phyloP scores from a whole-genome alignment of 495 filamentous ascomycete species.

The Aspergillus wentii region DNA sequence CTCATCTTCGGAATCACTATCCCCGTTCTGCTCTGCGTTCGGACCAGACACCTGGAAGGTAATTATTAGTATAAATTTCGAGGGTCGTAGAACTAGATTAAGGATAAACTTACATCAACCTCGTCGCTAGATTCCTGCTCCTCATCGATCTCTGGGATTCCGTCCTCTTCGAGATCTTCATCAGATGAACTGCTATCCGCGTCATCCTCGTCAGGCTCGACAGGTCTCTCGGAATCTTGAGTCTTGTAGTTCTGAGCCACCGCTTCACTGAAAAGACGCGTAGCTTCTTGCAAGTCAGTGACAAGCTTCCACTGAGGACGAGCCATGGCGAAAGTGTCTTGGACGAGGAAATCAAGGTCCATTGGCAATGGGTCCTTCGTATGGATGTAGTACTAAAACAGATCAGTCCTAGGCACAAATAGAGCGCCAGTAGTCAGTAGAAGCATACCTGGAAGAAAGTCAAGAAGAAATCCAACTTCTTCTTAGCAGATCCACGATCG shows the following conservation, averaged over 20 bases:
- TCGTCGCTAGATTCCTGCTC: conserved; percentile 57
- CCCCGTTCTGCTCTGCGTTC: conserved; percentile 36
- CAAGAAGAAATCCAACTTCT: conserved; percentile 97
- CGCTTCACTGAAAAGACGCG: conserved; percentile 77
- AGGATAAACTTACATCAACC: conserved; percentile 37
- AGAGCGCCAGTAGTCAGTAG: background rate
- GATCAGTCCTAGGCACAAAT: conserved; percentile 13
- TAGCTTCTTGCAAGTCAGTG: conserved; percentile 75
- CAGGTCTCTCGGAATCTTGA: conserved; percentile 59
- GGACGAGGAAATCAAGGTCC: conserved; percentile 95
- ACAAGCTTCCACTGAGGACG: conserved; percentile 90
- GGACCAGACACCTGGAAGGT: conserved; percentile 45
- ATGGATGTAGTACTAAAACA: conserved; percentile 78
- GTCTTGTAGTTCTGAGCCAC: conserved; percentile 84
- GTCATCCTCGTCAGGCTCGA: conserved; percentile 62
- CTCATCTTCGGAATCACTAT: conserved; percentile 67
- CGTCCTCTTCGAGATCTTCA: conserved; percentile 55
- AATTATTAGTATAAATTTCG: conserved; percentile 1
- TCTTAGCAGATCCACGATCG: conserved; percentile 85
- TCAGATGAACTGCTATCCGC: conserved; percentile 59
- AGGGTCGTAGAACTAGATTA: background rate
- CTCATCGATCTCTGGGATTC: conserved; percentile 51
- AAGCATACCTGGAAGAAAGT: conserved; percentile 75
- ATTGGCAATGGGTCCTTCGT: conserved; percentile 92
- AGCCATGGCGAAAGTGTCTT: conserved; percentile 80